Base-by-base conservation (phyloP, 2,329 filamentous ascomycete species). In the Parascedosporium putredinis region DNA sequence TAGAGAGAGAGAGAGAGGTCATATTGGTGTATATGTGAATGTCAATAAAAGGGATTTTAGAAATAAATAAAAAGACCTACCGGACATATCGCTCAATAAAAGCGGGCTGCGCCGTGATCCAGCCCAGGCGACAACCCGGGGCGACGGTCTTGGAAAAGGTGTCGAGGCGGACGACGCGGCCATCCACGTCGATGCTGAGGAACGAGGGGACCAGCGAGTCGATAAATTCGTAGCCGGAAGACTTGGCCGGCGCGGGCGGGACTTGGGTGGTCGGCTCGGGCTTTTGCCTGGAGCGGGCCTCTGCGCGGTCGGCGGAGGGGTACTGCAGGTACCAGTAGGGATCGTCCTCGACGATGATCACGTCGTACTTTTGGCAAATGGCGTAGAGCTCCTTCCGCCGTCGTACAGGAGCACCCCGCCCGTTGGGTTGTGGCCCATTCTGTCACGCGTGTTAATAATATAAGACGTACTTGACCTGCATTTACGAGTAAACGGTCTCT, bases 311-410 rank as follows among this genome's bases (percentile, higher is more conserved):
- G 0, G 86, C 83, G 1, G 86, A 86, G 0, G 88, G 88, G 65
- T 80, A 96, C 63, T 96, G 91, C 7, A 97, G 74, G 64, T 93
- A 91, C 87, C 88, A 96, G 70, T 96, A 96, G 5, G 91, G 91
- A 54, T 96, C 90, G 59, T 97, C 91, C 65, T 97, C 91, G 54
- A 94, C 70, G 55, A 96, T 95, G 59, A 96, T 78, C 54, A 96
- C 78, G 64, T 96, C 89, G 67, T 88, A 95, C 62, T 84, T 78
- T 62, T 81, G 81, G 67, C 86, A 93, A 12, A 96, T 63, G 16
- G 75, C 78, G 62, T 96, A 96, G 24, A 96, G 76, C 47, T 89
- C 81, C 58, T 79, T 84, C 50, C 87, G 79, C 36, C 91, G 81
- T 58, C 83, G 69, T 8, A 93, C 63, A 2, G 85, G 83, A 2